Evolutionary conservation across 78 protist genomes (phyloP).

Genomic region (Dictyostelium intermedium): DNA sequence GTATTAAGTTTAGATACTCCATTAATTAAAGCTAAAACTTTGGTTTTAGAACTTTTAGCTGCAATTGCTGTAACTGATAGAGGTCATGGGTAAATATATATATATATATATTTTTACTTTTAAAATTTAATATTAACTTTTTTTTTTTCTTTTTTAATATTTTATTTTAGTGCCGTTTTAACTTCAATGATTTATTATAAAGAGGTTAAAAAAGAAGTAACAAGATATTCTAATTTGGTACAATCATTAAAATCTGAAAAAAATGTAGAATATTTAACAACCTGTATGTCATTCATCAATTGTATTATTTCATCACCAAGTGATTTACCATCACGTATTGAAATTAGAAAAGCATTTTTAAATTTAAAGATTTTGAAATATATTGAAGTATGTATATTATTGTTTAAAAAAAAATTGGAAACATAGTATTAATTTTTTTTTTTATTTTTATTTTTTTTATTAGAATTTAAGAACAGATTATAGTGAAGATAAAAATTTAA

Average conservation of each 20-base stretch:
- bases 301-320: conserved; percentile 71
- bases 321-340: conserved; percentile 41
- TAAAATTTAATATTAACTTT: background rate
- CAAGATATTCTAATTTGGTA: conserved; percentile 17
- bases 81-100: conserved; percentile 42
- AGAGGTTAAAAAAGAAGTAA: conserved; percentile 45
- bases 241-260: conserved; percentile 38
- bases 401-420: background rate
- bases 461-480: background rate
- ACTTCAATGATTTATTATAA: conserved; percentile 63
- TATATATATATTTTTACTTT: background rate
- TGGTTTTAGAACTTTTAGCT: conserved; percentile 32
- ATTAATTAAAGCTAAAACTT: conserved; percentile 44
- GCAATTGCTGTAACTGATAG: conserved; percentile 34
- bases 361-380: conserved; percentile 53
- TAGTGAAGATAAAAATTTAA: conserved; percentile 10
- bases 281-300: conserved; percentile 70
- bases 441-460: background rate
- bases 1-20: conserved; percentile 37
- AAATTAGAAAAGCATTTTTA: conserved; percentile 72
- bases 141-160: background rate
- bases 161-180: background rate
- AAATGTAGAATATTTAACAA: conserved; percentile 26
- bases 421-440: background rate
- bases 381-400: conserved; percentile 7